A percentile compares a stretch with the other conserved stretches of the same genome.
Conservation (phyloP, 345 rosid species). For the Lepidium aucheri region DNA sequence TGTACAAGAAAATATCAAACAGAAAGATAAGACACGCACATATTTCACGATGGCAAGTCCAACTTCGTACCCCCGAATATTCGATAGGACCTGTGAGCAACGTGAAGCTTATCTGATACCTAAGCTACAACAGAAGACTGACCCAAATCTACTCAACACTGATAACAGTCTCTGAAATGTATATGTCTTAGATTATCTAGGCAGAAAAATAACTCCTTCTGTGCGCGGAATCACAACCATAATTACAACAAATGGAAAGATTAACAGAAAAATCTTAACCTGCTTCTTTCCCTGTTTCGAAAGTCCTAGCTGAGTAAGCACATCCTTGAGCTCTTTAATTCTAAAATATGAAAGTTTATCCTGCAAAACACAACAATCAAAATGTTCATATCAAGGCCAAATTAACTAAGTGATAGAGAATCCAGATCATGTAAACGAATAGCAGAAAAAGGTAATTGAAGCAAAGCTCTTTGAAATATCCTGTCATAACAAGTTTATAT, state of each 20-base stretch:
- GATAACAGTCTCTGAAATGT: too few relatives aligned
- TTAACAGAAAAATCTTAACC: constrained; percentile 31
- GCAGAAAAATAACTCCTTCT: too few relatives aligned
- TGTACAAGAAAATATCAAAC: constrained; percentile 21
- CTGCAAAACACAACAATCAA: constrained; percentile 29
- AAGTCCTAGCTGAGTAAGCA: constrained; percentile 68
- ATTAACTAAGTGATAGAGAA: too few relatives aligned
- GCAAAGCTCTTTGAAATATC: not conserved
- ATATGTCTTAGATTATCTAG: too few relatives aligned
- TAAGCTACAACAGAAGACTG: not conserved
- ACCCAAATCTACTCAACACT: too few relatives aligned
- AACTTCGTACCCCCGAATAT: not conserved
- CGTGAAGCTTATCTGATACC: not conserved
- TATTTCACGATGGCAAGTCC: not conserved
- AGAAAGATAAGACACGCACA: not conserved
- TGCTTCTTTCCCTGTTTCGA: constrained; percentile 98
- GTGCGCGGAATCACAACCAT: not conserved
- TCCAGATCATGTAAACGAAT: too few relatives aligned
- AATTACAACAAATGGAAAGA: not conserved
- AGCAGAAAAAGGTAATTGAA: too few relatives aligned
- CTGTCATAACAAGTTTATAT: too few relatives aligned
- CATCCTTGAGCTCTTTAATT: constrained; percentile 92
- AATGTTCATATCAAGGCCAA: not conserved
- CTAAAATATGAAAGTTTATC: constrained; percentile 79
- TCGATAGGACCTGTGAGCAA: not conserved